Conservation (phyloP, 805 yeast species). For the Candida nanaspora region DNA sequence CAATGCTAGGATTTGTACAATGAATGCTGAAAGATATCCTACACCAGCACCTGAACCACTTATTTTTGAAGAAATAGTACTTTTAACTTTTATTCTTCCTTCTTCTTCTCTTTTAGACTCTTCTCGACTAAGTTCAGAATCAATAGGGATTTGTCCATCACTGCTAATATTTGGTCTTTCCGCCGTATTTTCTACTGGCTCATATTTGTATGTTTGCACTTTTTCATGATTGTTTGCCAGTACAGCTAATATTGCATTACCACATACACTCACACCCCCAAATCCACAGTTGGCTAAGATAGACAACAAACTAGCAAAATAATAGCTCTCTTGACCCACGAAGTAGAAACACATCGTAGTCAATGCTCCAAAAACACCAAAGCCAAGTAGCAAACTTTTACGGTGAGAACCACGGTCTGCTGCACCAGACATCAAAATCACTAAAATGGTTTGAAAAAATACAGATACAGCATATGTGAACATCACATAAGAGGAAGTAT, state of each 20-base stretch:
- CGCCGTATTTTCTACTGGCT: neutral
- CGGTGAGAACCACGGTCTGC: slow-evolving; percentile 59
- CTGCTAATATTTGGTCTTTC: neutral
- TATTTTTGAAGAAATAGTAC: slow-evolving; percentile 40
- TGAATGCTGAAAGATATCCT: slow-evolving; percentile 63
- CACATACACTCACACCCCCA: slow-evolving; percentile 77
- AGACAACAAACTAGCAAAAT: slow-evolving; percentile 45
- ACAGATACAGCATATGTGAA: slow-evolving; percentile 72
- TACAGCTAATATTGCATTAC: slow-evolving; percentile 64
- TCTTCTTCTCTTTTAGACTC: slow-evolving; percentile 2
- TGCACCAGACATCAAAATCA: slow-evolving; percentile 67
- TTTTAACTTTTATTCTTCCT: slow-evolving; percentile 12
- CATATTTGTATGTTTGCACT: slow-evolving; percentile 3
- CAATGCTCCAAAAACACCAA: slow-evolving; percentile 54
- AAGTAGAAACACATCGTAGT: slow-evolving; percentile 40
- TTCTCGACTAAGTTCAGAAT: too few relatives aligned
- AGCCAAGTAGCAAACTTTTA: slow-evolving; percentile 44
- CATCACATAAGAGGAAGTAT: slow-evolving; percentile 66
- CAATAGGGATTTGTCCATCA: too few relatives aligned
- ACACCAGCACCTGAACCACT: slow-evolving; percentile 67
- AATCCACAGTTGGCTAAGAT: slow-evolving; percentile 60
- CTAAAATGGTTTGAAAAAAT: slow-evolving; percentile 61
- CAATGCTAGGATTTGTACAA: slow-evolving; percentile 60
- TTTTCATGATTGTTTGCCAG: slow-evolving; percentile 37
- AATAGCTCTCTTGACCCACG: slow-evolving; percentile 34